Base-by-base conservation (phyloP, 2,329 filamentous ascomycete species). In the Aspergillus pseudonomiae region DNA sequence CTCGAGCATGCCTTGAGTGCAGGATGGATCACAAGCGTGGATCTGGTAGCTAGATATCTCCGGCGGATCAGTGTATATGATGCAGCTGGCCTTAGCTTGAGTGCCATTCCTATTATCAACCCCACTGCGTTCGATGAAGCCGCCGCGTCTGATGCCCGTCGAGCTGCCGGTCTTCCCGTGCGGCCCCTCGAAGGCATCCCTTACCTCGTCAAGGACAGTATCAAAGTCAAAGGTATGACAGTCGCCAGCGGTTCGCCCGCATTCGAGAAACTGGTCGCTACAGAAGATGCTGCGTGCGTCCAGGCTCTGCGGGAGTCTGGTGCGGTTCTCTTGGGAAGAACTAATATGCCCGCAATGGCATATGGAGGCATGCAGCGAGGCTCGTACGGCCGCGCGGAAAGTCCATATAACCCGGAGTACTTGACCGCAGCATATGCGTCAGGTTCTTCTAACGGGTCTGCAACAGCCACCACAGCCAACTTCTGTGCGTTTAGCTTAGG, bases 301-400 rank as follows among this genome's bases (percentile, higher is more conserved):
- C 67, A 78, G 12, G 73, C 75, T 11, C 74, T 88, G 6, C 77
- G 81, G 4, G 75, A 79, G 32, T 82, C 83, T 1, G 85, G 85
- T 1, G 83, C 80, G 0, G 75, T 87, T 0, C 71, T 86, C 24
- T 75, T 87, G 0, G 86, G 86, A 0, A 80, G 82, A 52, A 87
- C 86, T 0, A 89, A 88, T 61, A 86, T 88, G 82, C 86, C 84
- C 0, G 82, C 86, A 0, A 86, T 88, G 84, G 86, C 85, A 12
- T 81, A 82, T 26, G 85, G 85, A 0, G 86, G 86, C 0, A 86
- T 86, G 80, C 85, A 87, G 63, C 77, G 86, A 9, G 86, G 86
- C 0, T 65, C 85, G 0, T 86, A 86, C 63, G 85, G 86, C 0
- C 78, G 85, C 2, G 83, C 86, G 0, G 85, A 87, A 68, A 84